Percentiles rank a stretch among this genome's conserved stretches.
phyloP scores from a whole-genome alignment of 1,139 yeast species.

The Yamadazyma diospyri region DNA sequence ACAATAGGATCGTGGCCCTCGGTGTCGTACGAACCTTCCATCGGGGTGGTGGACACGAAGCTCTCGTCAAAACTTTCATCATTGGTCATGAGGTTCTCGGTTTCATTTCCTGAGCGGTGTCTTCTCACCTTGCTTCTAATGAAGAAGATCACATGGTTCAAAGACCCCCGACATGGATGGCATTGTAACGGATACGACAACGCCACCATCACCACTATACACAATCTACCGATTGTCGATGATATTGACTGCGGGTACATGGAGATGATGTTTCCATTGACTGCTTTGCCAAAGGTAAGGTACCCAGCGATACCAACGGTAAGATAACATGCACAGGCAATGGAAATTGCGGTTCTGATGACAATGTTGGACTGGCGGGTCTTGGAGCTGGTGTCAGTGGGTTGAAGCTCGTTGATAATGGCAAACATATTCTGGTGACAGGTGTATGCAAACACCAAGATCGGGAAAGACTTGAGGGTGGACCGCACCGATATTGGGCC shows the following conservation, averaged over 20 bases:
- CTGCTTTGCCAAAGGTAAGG: slow-evolving; percentile 75
- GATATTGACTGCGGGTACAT: slow-evolving; percentile 62
- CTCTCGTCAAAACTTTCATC: slow-evolving; percentile 34
- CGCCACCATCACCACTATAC: slow-evolving; percentile 66
- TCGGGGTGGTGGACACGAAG: slow-evolving; percentile 44
- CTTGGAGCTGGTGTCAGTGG: slow-evolving; percentile 40
- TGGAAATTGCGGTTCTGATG: slow-evolving; percentile 55
- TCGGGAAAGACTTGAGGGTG: slow-evolving; percentile 64
- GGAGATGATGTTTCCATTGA: slow-evolving; percentile 65
- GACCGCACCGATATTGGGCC: slow-evolving; percentile 39
- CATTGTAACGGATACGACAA: slow-evolving; percentile 73
- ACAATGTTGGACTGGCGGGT: slow-evolving; percentile 52
- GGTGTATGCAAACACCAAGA: slow-evolving; percentile 89
- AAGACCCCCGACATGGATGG: slow-evolving; percentile 73
- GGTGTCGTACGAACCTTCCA: slow-evolving; percentile 49
- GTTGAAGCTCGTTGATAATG: slow-evolving; percentile 66
- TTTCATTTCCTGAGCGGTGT: background rate
- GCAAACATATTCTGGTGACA: slow-evolving; percentile 95
- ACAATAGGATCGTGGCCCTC: slow-evolving; percentile 50
- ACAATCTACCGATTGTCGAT: slow-evolving; percentile 65
- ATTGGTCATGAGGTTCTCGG: slow-evolving; percentile 8
- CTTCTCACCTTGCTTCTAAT: slow-evolving; percentile 9
- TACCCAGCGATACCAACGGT: slow-evolving; percentile 83
- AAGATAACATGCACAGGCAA: slow-evolving; percentile 58
- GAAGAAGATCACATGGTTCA: slow-evolving; percentile 64